Percentiles rank a stretch among this genome's conserved stretches.
These are phyloP conservation scores for Venturia nashicola DNA, from an alignment of 2,329 filamentous ascomycete species.

Conservation along the genomic window DNA sequence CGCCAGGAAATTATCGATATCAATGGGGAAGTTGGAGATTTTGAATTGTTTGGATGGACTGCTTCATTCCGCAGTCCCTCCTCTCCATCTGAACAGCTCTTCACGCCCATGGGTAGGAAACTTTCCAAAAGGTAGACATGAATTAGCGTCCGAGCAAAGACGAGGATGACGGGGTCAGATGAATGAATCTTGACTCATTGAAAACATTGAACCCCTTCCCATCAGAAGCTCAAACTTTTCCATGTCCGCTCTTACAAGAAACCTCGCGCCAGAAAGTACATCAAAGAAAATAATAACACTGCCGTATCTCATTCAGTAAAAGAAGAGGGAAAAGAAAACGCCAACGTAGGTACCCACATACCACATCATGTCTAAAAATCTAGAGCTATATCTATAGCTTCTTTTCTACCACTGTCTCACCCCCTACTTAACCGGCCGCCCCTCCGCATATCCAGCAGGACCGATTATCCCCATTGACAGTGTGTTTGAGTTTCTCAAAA, in stretches of 20 bases:
- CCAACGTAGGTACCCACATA: not conserved
- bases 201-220: not conserved
- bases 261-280: not conserved
- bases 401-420: not conserved
- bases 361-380: not conserved
- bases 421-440: not conserved
- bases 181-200: not conserved
- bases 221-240: not conserved
- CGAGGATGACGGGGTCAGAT: not conserved
- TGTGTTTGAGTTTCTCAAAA: not conserved
- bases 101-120: too few relatives aligned
- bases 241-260: not conserved
- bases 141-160: not conserved
- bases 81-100: not conserved
- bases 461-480: slow-evolving; percentile 1
- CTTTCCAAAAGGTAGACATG: too few relatives aligned
- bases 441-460: slow-evolving; percentile 4
- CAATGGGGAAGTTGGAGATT: too few relatives aligned
- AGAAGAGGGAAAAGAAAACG: not conserved
- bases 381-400: not conserved
- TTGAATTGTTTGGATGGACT: too few relatives aligned
- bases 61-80: not conserved
- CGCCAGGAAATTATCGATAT: too few relatives aligned
- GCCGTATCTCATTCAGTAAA: not conserved
- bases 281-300: not conserved